Evolutionary conservation across 176 grass and related monocot genomes (phyloP).

Genomic region (Zea mays): Zm-B73-REFERENCE-NAM-5.0 NC_050100.1:195958501-195959000

Average conservation of each 20-base stretch:
- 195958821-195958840: background rate
- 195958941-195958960: conserved; percentile 73
- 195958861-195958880: conserved; percentile 75
- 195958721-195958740: background rate
- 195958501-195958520: background rate
- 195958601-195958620: background rate
- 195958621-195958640: conserved; percentile 2
- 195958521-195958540: background rate
- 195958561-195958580: background rate
- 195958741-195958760: background rate
- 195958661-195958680: conserved; percentile 5
- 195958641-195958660: background rate
- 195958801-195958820: background rate
- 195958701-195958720: conserved; percentile 1
- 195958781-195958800: background rate
- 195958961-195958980: conserved; percentile 69
- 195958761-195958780: background rate
- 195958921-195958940: conserved; percentile 80
- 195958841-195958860: background rate
- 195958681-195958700: background rate
- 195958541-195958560: background rate
- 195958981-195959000: conserved; percentile 54
- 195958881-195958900: conserved; percentile 84
- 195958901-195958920: conserved; percentile 95
- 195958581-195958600: background rate